phyloP scores from a whole-genome alignment of 202 grass and related monocot species.

The Eragrostis tef region DNA sequence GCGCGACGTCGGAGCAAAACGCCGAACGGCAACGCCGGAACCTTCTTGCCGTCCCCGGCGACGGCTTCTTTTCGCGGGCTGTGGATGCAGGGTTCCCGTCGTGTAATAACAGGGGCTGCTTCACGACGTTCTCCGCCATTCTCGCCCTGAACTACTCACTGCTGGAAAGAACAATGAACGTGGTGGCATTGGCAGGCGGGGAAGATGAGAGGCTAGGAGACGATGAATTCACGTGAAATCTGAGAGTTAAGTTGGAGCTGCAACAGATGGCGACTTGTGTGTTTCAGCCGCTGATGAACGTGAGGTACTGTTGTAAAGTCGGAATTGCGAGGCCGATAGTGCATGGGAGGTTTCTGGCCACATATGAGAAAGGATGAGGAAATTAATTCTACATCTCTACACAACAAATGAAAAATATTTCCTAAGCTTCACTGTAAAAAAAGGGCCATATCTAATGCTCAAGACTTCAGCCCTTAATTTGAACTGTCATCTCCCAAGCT shows the following conservation, averaged over 20 bases:
- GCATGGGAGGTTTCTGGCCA: too few species aligned
- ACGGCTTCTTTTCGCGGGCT: neutral
- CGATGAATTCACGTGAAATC: neutral
- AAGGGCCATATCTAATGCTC: too few species aligned
- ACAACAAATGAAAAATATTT: too few species aligned
- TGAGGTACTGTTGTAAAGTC: neutral
- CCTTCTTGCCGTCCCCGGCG: constrained; percentile 17
- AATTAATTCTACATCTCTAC: too few species aligned
- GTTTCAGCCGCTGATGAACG: neutral
- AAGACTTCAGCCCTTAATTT: too few species aligned
- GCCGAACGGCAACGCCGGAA: constrained; percentile 58
- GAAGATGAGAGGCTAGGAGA: neutral
- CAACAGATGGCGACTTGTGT: neutral
- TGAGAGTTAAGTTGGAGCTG: neutral
- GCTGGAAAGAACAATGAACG: neutral
- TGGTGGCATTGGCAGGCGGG: too few species aligned
- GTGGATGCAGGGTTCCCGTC: too few species aligned
- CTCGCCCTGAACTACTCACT: neutral
- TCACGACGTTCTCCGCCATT: neutral
- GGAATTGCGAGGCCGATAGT: too few species aligned
- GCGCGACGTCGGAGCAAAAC: constrained; percentile 41
- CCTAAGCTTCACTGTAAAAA: too few species aligned
- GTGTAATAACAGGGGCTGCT: constrained; percentile 8
- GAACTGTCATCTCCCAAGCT: too few species aligned
- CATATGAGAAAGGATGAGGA: too few species aligned